These are phyloP conservation scores for Ustilago hordei DNA, from an alignment of 1,284 basidiomycete genomes.

Conservation along the genomic window DNA sequence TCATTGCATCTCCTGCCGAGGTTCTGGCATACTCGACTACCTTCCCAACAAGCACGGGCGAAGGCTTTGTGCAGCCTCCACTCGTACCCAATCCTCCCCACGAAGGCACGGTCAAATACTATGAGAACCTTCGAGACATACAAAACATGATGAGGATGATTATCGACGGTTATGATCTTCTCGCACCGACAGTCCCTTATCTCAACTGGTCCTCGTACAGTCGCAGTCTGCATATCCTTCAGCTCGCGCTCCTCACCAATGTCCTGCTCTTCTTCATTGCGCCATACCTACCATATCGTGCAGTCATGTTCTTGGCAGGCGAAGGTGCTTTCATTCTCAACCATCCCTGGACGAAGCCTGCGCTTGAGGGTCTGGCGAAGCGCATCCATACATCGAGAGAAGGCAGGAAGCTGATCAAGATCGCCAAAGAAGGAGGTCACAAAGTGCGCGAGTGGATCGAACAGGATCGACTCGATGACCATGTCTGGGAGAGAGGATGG, in stretches of 20 bases:
- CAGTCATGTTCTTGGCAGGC: constrained; percentile 63
- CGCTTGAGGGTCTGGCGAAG: constrained; percentile 50
- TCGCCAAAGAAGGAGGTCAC: constrained; percentile 45
- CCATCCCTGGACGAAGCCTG: constrained; percentile 67
- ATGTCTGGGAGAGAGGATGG: constrained; percentile 65
- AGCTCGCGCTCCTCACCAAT: constrained; percentile 59
- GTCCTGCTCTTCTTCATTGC: constrained; percentile 62
- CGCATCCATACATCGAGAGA: constrained; percentile 39
- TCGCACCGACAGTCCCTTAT: constrained; percentile 63
- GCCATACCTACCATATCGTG: constrained; percentile 63
- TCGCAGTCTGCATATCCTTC: constrained; percentile 63
- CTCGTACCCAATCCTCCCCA: constrained; percentile 64
- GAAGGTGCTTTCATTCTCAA: constrained; percentile 64
- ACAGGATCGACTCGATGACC: constrained; percentile 63
- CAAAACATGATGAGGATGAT: constrained; percentile 70
- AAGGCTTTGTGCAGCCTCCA: constrained; percentile 44
- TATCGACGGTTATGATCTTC: constrained; percentile 65
- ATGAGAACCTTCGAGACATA: constrained; percentile 68
- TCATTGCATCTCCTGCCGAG: constrained; percentile 22
- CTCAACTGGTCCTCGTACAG: constrained; percentile 69
- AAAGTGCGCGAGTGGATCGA: constrained; percentile 61
- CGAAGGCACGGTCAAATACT: constrained; percentile 66
- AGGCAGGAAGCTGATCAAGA: constrained; percentile 41
- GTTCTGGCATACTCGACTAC: constrained; percentile 34
- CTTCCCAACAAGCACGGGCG: constrained; percentile 40